Evolutionary conservation across 2,329 filamentous ascomycete species (phyloP).

Genomic region (Leptographium flavum): DNA sequence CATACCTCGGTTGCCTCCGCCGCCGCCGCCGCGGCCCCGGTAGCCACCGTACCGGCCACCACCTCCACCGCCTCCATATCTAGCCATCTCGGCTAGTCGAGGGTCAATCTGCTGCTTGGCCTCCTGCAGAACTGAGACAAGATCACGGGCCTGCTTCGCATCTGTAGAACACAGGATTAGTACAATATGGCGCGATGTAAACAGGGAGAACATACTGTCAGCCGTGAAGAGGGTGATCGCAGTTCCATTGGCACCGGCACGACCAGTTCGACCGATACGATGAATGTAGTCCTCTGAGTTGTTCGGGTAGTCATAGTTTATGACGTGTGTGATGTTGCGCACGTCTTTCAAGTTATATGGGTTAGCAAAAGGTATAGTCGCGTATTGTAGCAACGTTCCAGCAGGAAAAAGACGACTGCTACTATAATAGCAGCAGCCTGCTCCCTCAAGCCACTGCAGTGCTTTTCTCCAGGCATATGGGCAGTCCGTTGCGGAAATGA

Average conservation of each 20-base stretch:
- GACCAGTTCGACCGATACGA: constrained; percentile 88
- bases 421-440: constrained; percentile 32
- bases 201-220: constrained; percentile 59
- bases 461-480: constrained; percentile 43
- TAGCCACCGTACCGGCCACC: constrained; percentile 61
- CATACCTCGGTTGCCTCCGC: constrained; percentile 28
- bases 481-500: constrained; percentile 45
- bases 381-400: constrained; percentile 45
- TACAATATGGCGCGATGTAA: neutral
- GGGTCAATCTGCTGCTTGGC: constrained; percentile 98
- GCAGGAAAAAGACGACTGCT: constrained; percentile 31
- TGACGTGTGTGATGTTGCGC: constrained; percentile 98
- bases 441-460: constrained; percentile 29
- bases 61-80: constrained; percentile 74
- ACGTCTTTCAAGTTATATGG: constrained; percentile 66
- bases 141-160: constrained; percentile 90
- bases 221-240: constrained; percentile 98
- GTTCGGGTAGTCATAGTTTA: constrained; percentile 99
- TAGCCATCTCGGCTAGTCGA: constrained; percentile 86
- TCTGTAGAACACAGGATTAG: constrained; percentile 31
- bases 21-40: constrained; percentile 45
- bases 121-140: constrained; percentile 82
- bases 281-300: constrained; percentile 98
- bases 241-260: constrained; percentile 86
- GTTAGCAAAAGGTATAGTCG: constrained; percentile 55